Evolutionary conservation across 2,329 filamentous ascomycete genomes (phyloP), one percentile per base, ranked within the genome.

Genomic region (Colletotrichum australisinense): DNA sequence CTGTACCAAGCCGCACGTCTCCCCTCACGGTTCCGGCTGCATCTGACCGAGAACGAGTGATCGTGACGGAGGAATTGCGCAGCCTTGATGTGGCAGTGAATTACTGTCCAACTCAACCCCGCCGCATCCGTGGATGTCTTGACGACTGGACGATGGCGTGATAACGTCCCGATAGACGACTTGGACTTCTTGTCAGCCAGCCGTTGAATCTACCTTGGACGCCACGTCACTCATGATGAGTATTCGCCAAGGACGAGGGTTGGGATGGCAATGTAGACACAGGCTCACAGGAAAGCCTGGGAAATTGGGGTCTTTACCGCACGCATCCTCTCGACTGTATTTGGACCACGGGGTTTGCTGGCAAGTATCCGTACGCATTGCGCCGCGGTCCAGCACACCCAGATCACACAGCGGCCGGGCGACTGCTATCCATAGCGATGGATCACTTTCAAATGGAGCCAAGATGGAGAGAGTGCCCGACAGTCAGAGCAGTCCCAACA

Each of bases 341-440:
- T 63, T 14, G 38, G 38, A 16, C 38, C 11, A 11, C 42, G 30
- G 24, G 59, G 57, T 60, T 42, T 38, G 22, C 32, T n/a, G 57
- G 22, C 22, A 5, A 7, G 57, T 42, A 16, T n/a, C 42, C 24
- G 16, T 30, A 49, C 59, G 38, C 38, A 30, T 24, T n/a, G 32
- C 16, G 26, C 60, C 8, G 24, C 22, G 24, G 8, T 26, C 12
- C 26, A 55, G 52, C 49, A 55, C 49, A 55, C 46, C 32, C 30
- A 35, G 52, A 57, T 52, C 67, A 26, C 67, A 70, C 60, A 32
- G 56, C 67, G 60, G 60, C 60, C 70, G 70, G 70, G 70, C 70
- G 70, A 73, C 60, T 30, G 60, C 62, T 57, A 42, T 49, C 58
- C n/a, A 57, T 56, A 56, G 53, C 46, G 30, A 46, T 59, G 70